A percentile compares a stretch with the other conserved stretches of the same genome.
Conservation (phyloP, 768 basidiomycete species). For the Suillus occidentalis region DNA sequence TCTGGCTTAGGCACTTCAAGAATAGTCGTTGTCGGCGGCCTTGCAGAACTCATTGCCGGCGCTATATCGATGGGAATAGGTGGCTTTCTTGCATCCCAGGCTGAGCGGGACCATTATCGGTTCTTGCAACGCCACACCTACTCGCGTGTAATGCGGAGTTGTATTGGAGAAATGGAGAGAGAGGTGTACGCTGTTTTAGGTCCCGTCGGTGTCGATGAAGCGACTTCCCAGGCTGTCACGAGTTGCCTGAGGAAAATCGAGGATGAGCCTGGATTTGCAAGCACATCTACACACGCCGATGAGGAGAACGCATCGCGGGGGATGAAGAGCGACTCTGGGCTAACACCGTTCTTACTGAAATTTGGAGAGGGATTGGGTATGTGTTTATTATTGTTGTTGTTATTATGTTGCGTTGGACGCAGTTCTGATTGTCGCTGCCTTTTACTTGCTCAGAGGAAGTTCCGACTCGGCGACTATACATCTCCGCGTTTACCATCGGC, state of each 20-base stretch:
- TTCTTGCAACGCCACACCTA: constrained; percentile 75
- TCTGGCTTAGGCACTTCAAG: constrained; percentile 86
- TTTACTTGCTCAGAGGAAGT: constrained; percentile 69
- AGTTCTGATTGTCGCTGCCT: background rate
- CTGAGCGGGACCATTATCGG: constrained; percentile 93
- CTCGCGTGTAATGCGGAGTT: constrained; percentile 83
- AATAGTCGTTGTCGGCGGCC: constrained; percentile 91
- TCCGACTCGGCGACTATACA: constrained; percentile 78
- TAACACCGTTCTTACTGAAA: constrained; percentile 92
- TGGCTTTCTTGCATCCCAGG: constrained; percentile 95
- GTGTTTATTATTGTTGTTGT: constrained; percentile 33
- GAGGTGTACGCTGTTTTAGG: constrained; percentile 88
- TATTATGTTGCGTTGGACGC: background rate
- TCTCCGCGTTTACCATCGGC: constrained; percentile 93
- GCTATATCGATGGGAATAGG: constrained; percentile 99
- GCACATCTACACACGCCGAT: constrained; percentile 33
- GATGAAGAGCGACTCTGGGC: constrained; percentile 78
- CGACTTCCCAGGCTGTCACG: constrained; percentile 76
- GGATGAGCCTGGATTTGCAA: constrained; percentile 33
- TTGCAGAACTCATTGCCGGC: constrained; percentile 95
- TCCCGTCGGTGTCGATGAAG: constrained; percentile 86
- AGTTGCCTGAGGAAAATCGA: constrained; percentile 71
- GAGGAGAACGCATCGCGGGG: constrained; percentile 57
- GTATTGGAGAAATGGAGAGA: constrained; percentile 94
- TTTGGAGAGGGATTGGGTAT: constrained; percentile 91